Base-by-base conservation (phyloP, 2,329 filamentous ascomycete species). In the Fusarium kyushuense region DNA sequence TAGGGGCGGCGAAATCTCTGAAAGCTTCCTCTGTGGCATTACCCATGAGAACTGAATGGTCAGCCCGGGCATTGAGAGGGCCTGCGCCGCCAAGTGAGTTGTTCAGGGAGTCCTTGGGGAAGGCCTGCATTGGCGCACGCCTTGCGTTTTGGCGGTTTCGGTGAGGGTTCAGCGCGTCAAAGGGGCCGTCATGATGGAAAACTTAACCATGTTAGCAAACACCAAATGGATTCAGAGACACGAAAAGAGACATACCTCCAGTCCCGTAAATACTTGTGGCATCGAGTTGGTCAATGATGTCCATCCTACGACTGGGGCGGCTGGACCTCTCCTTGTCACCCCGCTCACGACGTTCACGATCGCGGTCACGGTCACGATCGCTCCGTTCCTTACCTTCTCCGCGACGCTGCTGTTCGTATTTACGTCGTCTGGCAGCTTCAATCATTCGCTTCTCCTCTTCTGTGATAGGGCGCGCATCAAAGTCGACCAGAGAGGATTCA, bases 141-240 rank as follows among this genome's bases (percentile, higher is more conserved):
- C 90, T 89, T 74, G 91, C 90, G 73, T 90, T 92, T 76, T 92
- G 92, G 59, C 92, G 90, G 79, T 98, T 99, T 69, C 96, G 92
- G 78, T 97, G 92, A 6, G 96, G 94, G 78, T 97, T 97, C 78
- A 96, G 92, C 21, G 96, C 96, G 79, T 99, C 96, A 74, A 97
- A 99, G 6, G 96, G 96, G 1, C 96, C 96, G 75, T 98, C 96
- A 76, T 99, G 96, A 75, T 99, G 96, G 80, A 98, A 97, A 71
- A 97, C 94, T 97, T 11, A n/a, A 47, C n/a, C 61, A 41, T 42
- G 52, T 67, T 49, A 69, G 64, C 27, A 60, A 33, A 23, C 13
- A 19, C 42, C 17, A 42, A 35, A 13, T 9, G 6, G 19, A 19
- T 17, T 8, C 11, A 17, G 38, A 11, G 23, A 9, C 13, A 23